phyloP scores from a whole-genome alignment of 192 early-diverging fungal species.

The Rhizophagus sp. region DNA sequence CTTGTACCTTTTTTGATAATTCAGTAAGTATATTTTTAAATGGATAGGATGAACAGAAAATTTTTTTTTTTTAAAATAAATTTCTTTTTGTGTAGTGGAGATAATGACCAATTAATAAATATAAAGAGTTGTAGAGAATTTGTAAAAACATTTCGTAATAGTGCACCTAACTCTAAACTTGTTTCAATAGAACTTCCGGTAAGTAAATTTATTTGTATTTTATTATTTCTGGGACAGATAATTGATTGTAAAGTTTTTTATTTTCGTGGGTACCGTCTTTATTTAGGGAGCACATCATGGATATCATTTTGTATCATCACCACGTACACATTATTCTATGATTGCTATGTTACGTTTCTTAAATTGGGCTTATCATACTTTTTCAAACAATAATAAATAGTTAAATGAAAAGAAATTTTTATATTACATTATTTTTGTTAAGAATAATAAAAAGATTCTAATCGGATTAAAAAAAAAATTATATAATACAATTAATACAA shows the following conservation, averaged over 20 bases:
- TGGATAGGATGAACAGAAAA: not conserved
- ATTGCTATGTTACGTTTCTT: conserved; percentile 31
- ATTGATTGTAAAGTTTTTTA: too few relatives aligned
- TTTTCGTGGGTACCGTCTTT: not conserved
- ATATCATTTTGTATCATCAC: conserved; percentile 40
- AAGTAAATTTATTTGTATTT: not conserved
- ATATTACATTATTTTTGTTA: too few relatives aligned
- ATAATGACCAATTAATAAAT: conserved; percentile 33
- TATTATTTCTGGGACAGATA: too few relatives aligned
- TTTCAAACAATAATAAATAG: not conserved
- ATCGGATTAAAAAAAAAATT: too few relatives aligned
- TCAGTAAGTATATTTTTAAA: conserved; percentile 34
- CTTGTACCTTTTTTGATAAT: conserved; percentile 39
- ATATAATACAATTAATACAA: too few relatives aligned
- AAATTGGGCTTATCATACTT: conserved; percentile 3
- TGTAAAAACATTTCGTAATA: conserved; percentile 34
- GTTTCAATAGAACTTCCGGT: not conserved
- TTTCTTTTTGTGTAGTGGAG: conserved; percentile 32
- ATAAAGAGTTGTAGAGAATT: conserved; percentile 37
- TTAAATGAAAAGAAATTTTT: not conserved
- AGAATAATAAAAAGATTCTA: too few relatives aligned
- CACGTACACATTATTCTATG: conserved; percentile 36
- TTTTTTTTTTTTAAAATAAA: not conserved
- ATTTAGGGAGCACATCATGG: conserved; percentile 35
- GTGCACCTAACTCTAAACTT: conserved; percentile 17